Evolutionary conservation across 179 eudicot genomes (phyloP), one percentile per base, ranked within the genome.

Genomic region (Carnegiea gigantea): DNA sequence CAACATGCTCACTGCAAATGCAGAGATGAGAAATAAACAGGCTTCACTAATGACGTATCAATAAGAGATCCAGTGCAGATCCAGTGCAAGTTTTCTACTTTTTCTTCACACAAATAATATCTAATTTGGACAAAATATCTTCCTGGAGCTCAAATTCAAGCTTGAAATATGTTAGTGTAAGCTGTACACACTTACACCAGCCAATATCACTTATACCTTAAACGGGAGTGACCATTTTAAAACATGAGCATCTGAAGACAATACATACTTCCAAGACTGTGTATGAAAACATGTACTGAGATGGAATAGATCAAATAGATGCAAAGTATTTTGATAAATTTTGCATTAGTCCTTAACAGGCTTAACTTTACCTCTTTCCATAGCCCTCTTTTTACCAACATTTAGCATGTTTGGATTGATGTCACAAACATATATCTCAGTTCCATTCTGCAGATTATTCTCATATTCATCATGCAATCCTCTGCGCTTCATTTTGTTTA

Each of bases 381-480:
- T 81, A 81, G 98, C 99, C 83, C 97, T 83, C 86, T 88, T 94
- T 85, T 89, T 94, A 38, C 99, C 99, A 84, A 90, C 97, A 83
- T 85, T 83, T 82, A 95, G 86, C 99, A 95, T 95, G 85, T 89
- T 91, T 80, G 94, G 91, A 78, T 94, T 95, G 82, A 95, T 94
- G 81, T 95, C 99, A 83, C 98, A 95, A 17, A 95, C 93, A 83
- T 89, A 91, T 78, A 95, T 94, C 82, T 87, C 84, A 76, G 99
- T 92, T 86, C 91, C 98, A 79, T 92, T 92, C 40, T 87, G 89
- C 21, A 86, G 73, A 86, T 78, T 84, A 76, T 90, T 93, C 73
- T 90, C 91, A 83, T 78, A 82, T 64, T 79, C 81, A 85, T 88
- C 88, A 82, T 82, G 86, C 76, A 86, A 24, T 57, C 92, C 88